These are phyloP conservation scores for Rhizopogon roseolus DNA, from an alignment of 768 basidiomycete species.

Conservation along the genomic window DNA sequence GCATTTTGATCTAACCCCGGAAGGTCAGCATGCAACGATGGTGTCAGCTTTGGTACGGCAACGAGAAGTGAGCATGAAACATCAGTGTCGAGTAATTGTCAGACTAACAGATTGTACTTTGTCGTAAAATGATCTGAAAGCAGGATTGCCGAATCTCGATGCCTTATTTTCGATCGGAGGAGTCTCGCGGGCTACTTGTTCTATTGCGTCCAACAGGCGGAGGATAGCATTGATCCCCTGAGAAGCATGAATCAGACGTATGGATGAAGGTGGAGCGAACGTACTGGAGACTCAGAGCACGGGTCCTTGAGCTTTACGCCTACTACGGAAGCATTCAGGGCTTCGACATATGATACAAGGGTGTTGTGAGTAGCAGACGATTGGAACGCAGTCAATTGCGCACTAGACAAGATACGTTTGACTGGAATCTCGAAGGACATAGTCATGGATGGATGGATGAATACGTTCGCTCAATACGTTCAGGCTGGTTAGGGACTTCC, in stretches of 20 bases:
- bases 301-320: slow-evolving; percentile 72
- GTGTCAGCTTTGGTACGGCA: slow-evolving; percentile 37
- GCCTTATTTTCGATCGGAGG: slow-evolving; percentile 88
- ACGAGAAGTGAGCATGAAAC: not conserved
- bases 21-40: slow-evolving; percentile 52
- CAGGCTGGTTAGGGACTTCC: no score
- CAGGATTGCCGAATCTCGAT: slow-evolving; percentile 96
- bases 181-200: slow-evolving; percentile 58
- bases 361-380: slow-evolving; percentile 62
- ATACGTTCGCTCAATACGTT: no score
- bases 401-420: slow-evolving; percentile 72
- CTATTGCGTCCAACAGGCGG: slow-evolving; percentile 59
- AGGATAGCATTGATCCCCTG: slow-evolving; percentile 67
- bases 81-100: not conserved
- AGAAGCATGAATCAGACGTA: slow-evolving; percentile 1
- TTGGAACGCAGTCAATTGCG: slow-evolving; percentile 82
- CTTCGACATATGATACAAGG: slow-evolving; percentile 66
- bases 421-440: slow-evolving; percentile 46
- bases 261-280: slow-evolving; percentile 20
- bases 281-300: slow-evolving; percentile 54
- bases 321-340: slow-evolving; percentile 70
- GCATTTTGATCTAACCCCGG: slow-evolving; percentile 54
- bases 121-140: slow-evolving; percentile 91
- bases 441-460: slow-evolving; percentile 3
- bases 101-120: slow-evolving; percentile 58